Conservation (phyloP, 169 alveolate genomes). For the Plasmodium yoelii region DNA sequence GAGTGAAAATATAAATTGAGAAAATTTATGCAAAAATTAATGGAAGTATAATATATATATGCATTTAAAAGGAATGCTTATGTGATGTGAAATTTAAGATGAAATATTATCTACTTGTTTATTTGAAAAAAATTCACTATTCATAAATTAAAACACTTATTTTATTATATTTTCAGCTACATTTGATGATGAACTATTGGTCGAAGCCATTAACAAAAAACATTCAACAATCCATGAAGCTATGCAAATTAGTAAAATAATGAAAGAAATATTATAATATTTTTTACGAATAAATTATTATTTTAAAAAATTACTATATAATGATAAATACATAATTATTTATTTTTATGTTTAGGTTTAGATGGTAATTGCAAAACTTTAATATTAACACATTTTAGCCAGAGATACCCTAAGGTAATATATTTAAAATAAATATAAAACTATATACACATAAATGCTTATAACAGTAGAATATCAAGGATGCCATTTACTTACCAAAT, state of each 20-base stretch:
- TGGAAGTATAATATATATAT: not conserved
- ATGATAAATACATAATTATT: not conserved
- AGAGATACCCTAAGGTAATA: conserved; percentile 89
- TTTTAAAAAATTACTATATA: not conserved
- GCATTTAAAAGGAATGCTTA: no score
- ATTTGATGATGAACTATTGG: conserved; percentile 83
- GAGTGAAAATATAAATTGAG: not conserved
- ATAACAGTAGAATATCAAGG: not conserved
- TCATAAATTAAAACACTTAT: no score
- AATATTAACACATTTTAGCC: conserved; percentile 93
- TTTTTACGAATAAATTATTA: not conserved
- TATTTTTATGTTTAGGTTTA: conserved; percentile 14
- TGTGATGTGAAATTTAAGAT: no score
- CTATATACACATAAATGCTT: not conserved
- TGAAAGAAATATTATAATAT: not conserved
- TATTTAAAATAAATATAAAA: conserved; percentile 1
- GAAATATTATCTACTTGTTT: no score
- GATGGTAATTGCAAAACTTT: conserved; percentile 81
- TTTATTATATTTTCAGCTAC: conserved; percentile 81
- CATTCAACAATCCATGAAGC: conserved; percentile 86
- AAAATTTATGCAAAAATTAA: no score
- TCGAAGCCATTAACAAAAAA: conserved; percentile 88
- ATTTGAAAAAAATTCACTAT: no score
- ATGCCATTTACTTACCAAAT: no score
- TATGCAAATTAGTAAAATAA: conserved; percentile 79